Evolutionary conservation across 1,284 basidiomycete genomes (phyloP), one percentile per base, ranked within the genome.

Genomic region (Fomitopsis pinicola): DNA sequence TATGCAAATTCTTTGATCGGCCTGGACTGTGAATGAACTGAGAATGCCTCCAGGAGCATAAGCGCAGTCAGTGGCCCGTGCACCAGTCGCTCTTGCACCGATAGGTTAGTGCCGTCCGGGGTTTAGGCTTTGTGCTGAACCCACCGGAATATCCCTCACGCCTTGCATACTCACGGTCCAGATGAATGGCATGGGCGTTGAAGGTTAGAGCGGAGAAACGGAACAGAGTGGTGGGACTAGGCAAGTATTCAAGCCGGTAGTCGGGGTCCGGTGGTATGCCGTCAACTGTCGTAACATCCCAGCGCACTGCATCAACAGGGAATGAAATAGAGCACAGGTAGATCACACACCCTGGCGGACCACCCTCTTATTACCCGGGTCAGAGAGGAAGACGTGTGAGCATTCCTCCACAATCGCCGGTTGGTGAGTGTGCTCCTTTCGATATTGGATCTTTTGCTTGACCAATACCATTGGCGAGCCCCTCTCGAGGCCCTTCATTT

Each of bases 131-230:
- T 26, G n/a, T 58, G n/a, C 40, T 54, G 59, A 42, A 19, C 33
- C 38, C 62, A 88, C 89, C 89, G 66, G 85, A 81, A 67, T 92
- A 91, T 10, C 89, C 89, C 73, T 94, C 89, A n/a, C 76, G 72
- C 54, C 81, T 82, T 14, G 89, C 83, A 69, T 88, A 92, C 30
- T 86, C 83, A 63, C 83, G 84, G 75, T 92, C 87, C 12, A 91
- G 78, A 71, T 92, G 89, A 64, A 92, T 89, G 62, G 84, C 78
- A 67, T 92, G 89, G 9, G 83, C 86, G 65, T 92, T 91, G 75
- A 91, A 93, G 61, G 88, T 94, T 42, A 94, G 77, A 15, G 92
- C 91, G 10, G 91, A 93, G 76, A 90, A 95, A 10, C 91, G 85
- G 78, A 94, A 94, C 26, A 94, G 78, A 1, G 88, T 91, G 5